A percentile compares a stretch with the other conserved stretches of the same genome.
Conservation (phyloP, 352 stramenopile species). For the Phytophthora tubulina region DNA sequence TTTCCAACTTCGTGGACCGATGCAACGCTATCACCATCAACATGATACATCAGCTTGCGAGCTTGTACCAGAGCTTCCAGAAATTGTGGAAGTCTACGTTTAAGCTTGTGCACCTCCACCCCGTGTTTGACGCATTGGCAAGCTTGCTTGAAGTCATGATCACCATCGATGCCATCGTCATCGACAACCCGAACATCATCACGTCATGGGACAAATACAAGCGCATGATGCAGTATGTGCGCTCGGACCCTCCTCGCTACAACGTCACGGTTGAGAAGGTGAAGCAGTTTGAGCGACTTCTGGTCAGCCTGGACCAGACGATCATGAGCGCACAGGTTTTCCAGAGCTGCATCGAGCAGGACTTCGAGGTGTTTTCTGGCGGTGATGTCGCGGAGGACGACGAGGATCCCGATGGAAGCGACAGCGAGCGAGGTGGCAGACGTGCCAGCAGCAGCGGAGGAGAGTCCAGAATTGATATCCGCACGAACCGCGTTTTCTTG, state of each 20-base stretch:
- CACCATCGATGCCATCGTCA: conserved; percentile 89
- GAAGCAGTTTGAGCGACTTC: conserved; percentile 86
- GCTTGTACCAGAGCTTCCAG: conserved; percentile 88
- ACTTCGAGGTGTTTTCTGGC: conserved; percentile 87
- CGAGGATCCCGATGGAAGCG: conserved; percentile 67
- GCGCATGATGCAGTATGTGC: conserved; percentile 91
- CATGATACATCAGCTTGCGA: conserved; percentile 91
- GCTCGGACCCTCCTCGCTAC: conserved; percentile 83
- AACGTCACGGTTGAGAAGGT: conserved; percentile 87
- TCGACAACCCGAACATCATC: conserved; percentile 89
- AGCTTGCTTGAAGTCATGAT: conserved; percentile 90
- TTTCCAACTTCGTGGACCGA: conserved; percentile 92
- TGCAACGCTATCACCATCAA: conserved; percentile 92
- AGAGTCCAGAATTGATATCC: conserved; percentile 85
- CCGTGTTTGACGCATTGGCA: conserved; percentile 82
- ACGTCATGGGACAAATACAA: conserved; percentile 93
- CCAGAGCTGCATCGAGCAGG: conserved; percentile 89
- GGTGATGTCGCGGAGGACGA: conserved; percentile 69
- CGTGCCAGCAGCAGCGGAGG: conserved; percentile 70
- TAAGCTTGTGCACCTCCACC: conserved; percentile 84
- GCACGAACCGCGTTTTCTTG: conserved; percentile 86
- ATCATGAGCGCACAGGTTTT: conserved; percentile 92
- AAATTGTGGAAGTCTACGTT: conserved; percentile 92
- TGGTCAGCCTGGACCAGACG: conserved; percentile 89
- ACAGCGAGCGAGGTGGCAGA: conserved; percentile 51